A percentile compares a stretch with the other conserved stretches of the same genome.
phyloP scores from a whole-genome alignment of 2,329 filamentous ascomycete species.

The Tolypocladium ovalisporum region DNA sequence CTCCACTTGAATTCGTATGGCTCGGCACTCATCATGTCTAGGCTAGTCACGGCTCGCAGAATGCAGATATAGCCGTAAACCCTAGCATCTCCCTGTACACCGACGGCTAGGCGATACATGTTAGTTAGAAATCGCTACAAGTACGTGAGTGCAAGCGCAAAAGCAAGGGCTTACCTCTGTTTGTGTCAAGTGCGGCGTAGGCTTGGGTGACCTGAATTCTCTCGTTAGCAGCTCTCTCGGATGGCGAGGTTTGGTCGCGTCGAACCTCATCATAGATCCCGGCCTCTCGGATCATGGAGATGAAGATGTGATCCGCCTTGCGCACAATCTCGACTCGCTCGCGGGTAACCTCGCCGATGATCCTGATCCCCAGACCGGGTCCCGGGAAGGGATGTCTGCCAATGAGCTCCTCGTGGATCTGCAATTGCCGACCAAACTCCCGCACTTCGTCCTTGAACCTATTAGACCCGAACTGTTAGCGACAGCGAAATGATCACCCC shows the following conservation, averaged over 20 bases:
- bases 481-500: background rate
- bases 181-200: background rate
- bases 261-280: background rate
- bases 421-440: background rate
- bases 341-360: background rate
- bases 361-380: background rate
- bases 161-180: background rate
- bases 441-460: background rate
- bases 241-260: background rate
- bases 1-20: background rate
- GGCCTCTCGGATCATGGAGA: background rate
- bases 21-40: background rate
- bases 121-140: background rate
- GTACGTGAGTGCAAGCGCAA: background rate
- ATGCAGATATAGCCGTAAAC: background rate
- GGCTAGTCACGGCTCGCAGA: background rate
- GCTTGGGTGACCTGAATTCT: background rate
- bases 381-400: background rate
- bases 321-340: background rate
- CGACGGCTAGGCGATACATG: background rate
- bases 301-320: background rate
- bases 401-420: background rate
- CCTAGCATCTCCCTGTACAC: background rate
- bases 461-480: background rate
- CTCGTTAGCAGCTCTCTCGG: background rate